Base-by-base conservation (phyloP, 768 basidiomycete genomes). In the Mycena kentingensis region DNA sequence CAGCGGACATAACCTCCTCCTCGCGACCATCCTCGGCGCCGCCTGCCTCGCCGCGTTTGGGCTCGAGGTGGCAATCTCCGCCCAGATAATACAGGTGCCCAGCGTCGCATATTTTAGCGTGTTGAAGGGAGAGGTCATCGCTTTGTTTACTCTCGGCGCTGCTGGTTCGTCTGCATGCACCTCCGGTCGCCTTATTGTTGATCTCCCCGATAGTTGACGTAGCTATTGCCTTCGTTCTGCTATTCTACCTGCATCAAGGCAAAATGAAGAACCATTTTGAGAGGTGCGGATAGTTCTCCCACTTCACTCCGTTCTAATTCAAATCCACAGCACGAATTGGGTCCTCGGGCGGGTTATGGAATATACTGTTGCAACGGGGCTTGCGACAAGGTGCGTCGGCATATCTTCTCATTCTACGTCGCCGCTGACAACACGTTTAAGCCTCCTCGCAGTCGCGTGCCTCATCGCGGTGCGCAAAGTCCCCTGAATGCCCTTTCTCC, bases 281-380 rank as follows among this genome's bases (percentile, higher is more conserved):
- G 18, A 38, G 35, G 51, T 48, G 25, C 21, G 21, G 3, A 1
- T 1, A 8, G 13, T 25, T 22, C 21, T 24, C 11, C 16, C 6
- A 26, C 34, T 10, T 6, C 10, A 18, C 13, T 44, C n/a, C 29
- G 8, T 18, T 31, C 41, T 34, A 12, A 24, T 35, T 15, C 13
- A 25, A 18, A 36, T 44, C 22, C 24, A 7, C 48, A 61, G 63
- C 16, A 61, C 52, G 25, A 55, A 47, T 16, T 60, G 54, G 27
- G 42, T 63, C 16, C 28, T 61, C 13, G 54, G 45, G 29, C 47
- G 50, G 10, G 50, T 63, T 3, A 29, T 63, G 16, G 55, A 60
- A 41, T 65, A 61, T 37, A 61, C 64, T 5, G 58, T 65, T 4
- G 58, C 62, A 22, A 65, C 64, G 5, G 64, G 60, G 19, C 49